Base-by-base conservation (phyloP, 176 grass and related monocot species). In the Lolium multiflorum region DNA sequence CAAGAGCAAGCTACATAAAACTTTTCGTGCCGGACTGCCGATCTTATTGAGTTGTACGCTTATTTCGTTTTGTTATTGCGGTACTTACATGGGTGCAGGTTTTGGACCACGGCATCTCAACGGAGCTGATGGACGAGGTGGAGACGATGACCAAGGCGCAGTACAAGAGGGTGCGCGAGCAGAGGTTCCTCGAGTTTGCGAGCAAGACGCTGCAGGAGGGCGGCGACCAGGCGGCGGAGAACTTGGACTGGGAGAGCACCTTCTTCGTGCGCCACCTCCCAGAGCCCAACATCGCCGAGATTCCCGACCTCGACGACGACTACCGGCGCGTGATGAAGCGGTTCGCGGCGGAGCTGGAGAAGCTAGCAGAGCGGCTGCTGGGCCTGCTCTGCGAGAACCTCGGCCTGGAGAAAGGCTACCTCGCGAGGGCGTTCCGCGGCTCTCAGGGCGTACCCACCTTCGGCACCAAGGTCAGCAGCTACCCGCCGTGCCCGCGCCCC, bases 391-490 rank as follows among this genome's bases (percentile, higher is more conserved):
- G 91, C 82, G 94, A 95, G 83, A 95, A 95, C 67, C 81, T 95
- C 21, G 86, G 89, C 21, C 84, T 95, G 11, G 91, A 95, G 49
- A 65, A 67, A 2, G 88, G 91, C 6, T 95, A 93, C 81, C 81
- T 95, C 18, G 82, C 88, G 47, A 59, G 71, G 3, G 89, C 91
- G 15, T 95, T 95, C 84, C 25, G 55, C 0, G 91, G 93, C 25
- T 74, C 82, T 11, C 31, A n/a, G 7, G 84, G 92, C 73, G 71
- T 82, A 1, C 97, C 94, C 11, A 94, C 86, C 26, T 94, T 94
- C 25, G 97, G 88, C 73, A 96, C 97, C 71, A 98, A 98, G 90
- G 92, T 98, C 16, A 89, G 90, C 87, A 96, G 81, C 88, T 98
- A 98, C 71, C 97, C 97, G 7, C 90, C 97, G 14, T 98, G 97